Evolutionary conservation across 2,329 filamentous ascomycete genomes (phyloP).

Genomic region (Huntiella bhutanensis): DNA sequence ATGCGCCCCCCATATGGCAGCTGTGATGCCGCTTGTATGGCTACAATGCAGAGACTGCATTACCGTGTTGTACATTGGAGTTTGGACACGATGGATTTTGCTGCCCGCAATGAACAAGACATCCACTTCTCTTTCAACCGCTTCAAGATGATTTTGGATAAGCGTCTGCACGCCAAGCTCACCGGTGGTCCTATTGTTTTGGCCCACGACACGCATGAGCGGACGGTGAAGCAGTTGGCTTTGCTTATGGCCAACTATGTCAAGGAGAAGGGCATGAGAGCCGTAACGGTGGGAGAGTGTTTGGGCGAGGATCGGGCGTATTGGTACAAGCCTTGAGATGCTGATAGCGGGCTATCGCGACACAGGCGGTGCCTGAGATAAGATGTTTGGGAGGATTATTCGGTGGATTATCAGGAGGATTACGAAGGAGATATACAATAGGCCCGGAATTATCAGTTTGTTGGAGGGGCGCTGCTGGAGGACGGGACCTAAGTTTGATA

Average conservation of each 20-base stretch:
- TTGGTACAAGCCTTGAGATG: slow-evolving; percentile 27
- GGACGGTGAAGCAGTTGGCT: slow-evolving; percentile 25
- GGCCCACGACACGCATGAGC: slow-evolving; percentile 31
- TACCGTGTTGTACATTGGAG: slow-evolving; percentile 39
- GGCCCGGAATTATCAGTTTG: no score
- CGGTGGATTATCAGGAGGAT: no score
- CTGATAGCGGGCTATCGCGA: no score
- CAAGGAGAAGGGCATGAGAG: slow-evolving; percentile 3
- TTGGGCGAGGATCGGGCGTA: slow-evolving; percentile 30
- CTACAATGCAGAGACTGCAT: slow-evolving; percentile 22
- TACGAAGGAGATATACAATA: no score
- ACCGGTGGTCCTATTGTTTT: slow-evolving; percentile 29
- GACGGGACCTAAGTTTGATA: no score
- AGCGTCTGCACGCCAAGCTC: slow-evolving; percentile 11
- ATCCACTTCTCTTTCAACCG: slow-evolving; percentile 27
- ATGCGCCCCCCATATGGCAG: slow-evolving; percentile 28
- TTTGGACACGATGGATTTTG: slow-evolving; percentile 42
- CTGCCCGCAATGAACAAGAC: slow-evolving; percentile 28
- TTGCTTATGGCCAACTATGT: slow-evolving; percentile 11
- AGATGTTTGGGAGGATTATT: no score
- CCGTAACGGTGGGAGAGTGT: slow-evolving; percentile 25
- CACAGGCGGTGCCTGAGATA: no score
- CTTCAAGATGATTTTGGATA: slow-evolving; percentile 14
- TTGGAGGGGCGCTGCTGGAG: no score
- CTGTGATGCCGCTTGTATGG: slow-evolving; percentile 20